A percentile compares a stretch with the other conserved stretches of the same genome.
Evolutionary conservation across 345 rosid species (phyloP).

Genomic region (Arabidopsis suecica): DNA sequence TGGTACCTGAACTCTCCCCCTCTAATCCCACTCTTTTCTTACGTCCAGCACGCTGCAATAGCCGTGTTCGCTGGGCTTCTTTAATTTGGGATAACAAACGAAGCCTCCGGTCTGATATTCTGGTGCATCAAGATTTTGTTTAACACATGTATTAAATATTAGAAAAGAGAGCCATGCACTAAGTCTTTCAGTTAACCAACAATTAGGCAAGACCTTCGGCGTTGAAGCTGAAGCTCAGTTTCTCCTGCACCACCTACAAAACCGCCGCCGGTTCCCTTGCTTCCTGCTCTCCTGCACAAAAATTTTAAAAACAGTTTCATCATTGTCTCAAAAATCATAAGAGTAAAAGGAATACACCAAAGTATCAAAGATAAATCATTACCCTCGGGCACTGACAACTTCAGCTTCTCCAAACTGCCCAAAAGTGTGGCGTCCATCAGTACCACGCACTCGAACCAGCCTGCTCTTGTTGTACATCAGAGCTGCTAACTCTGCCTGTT

Average conservation of each 20-base stretch:
- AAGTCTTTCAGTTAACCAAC: slow-evolving; percentile 7
- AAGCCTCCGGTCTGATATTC: slow-evolving; percentile 74
- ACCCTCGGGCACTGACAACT: slow-evolving; percentile 99
- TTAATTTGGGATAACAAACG: slow-evolving; percentile 72
- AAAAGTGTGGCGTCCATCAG: slow-evolving; percentile 73
- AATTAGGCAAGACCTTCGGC: slow-evolving; percentile 58
- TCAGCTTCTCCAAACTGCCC: slow-evolving; percentile 89
- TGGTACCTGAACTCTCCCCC: slow-evolving; percentile 64
- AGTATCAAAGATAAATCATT: slow-evolving; percentile 36
- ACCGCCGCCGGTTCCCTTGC: slow-evolving; percentile 64
- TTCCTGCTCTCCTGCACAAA: slow-evolving; percentile 77
- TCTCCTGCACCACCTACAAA: slow-evolving; percentile 98
- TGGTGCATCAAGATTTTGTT: slow-evolving; percentile 42
- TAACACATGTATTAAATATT: not conserved
- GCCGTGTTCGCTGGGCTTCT: slow-evolving; percentile 86
- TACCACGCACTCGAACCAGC: slow-evolving; percentile 86
- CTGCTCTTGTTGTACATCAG: slow-evolving; percentile 86
- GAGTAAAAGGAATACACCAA: not conserved
- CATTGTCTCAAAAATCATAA: slow-evolving; percentile 15
- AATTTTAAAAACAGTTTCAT: slow-evolving; percentile 22
- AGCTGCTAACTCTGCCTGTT: slow-evolving; percentile 91
- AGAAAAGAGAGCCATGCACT: slow-evolving; percentile 10
- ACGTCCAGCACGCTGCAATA: slow-evolving; percentile 85
- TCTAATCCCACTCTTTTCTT: slow-evolving; percentile 58
- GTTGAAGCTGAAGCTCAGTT: slow-evolving; percentile 97